These are phyloP conservation scores for Globisporangium lucens DNA, from an alignment of 352 stramenopile genomes.

Conservation along the genomic window DNA sequence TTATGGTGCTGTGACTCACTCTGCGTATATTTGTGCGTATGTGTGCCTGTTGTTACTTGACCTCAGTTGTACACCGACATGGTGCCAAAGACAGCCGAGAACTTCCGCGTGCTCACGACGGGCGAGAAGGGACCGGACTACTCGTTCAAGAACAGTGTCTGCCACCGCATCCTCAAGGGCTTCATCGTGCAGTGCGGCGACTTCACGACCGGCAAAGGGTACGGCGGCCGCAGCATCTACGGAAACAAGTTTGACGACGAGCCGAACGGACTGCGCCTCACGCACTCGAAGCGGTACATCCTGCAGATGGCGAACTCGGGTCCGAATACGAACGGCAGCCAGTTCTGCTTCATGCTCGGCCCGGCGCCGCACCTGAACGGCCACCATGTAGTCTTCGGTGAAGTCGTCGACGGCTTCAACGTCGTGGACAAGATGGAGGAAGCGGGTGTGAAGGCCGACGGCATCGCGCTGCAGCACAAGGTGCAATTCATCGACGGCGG, in stretches of 20 bases:
- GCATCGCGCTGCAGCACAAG: constrained; percentile 67
- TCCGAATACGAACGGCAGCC: constrained; percentile 96
- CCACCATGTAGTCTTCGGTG: constrained; percentile 84
- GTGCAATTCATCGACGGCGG: constrained; percentile 70
- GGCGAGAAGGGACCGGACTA: constrained; percentile 93
- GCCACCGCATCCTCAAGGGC: constrained; percentile 97
- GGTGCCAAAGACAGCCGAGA: constrained; percentile 97
- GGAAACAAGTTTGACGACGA: constrained; percentile 97
- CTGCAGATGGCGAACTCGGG: constrained; percentile 98
- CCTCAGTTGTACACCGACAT: constrained; percentile 90
- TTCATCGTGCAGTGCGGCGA: constrained; percentile 99
- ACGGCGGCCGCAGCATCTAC: constrained; percentile 97
- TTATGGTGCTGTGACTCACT: background rate
- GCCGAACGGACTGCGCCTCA: constrained; percentile 83
- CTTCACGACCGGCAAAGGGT: constrained; percentile 91
- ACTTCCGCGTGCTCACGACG: constrained; percentile 96
- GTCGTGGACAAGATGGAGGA: constrained; percentile 84
- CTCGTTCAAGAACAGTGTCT: constrained; percentile 96
- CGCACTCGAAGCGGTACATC: constrained; percentile 80
- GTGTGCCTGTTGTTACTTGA: background rate
- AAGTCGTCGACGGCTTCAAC: constrained; percentile 79
- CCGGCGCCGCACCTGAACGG: constrained; percentile 72
- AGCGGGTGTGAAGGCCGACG: constrained; percentile 57
- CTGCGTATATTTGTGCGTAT: background rate
- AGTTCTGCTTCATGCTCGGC: constrained; percentile 99